Evolutionary conservation across 2,329 filamentous ascomycete species (phyloP).

Genomic region (Diaporthe citriasiana): DNA sequence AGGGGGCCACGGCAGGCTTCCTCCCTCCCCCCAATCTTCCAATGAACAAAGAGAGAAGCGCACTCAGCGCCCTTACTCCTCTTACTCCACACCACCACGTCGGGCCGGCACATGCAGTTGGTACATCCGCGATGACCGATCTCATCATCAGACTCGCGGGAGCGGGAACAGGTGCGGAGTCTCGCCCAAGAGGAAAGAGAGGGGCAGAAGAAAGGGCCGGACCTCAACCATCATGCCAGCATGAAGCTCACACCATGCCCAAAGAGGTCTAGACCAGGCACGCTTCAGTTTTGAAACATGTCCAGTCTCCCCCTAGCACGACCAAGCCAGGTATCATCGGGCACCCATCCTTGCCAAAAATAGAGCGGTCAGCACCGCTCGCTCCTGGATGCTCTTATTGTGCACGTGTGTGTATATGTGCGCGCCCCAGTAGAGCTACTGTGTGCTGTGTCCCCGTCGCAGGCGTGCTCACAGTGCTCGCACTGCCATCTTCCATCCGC

Average conservation of each 20-base stretch:
- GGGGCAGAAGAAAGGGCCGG: background rate
- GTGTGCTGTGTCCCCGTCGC: background rate
- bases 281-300: constrained; percentile 42
- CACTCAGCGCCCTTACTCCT: background rate
- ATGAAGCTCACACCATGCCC: constrained; percentile 36
- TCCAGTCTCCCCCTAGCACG: constrained; percentile 20
- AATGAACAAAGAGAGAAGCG: constrained; percentile 6
- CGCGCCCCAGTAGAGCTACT: background rate
- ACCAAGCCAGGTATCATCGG: constrained; percentile 29
- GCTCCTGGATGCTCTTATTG: background rate
- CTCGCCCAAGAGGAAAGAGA: background rate
- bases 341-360: constrained; percentile 33
- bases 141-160: background rate
- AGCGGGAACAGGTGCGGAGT: background rate
- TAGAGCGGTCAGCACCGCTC: constrained; percentile 19
- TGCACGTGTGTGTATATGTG: background rate
- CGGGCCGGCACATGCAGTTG: constrained; percentile 26
- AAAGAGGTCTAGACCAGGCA: constrained; percentile 47
- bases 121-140: constrained; percentile 18
- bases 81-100: constrained; percentile 3
- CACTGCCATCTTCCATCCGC: background rate
- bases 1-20: background rate
- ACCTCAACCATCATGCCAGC: background rate
- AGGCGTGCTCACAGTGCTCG: background rate
- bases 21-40: background rate